A percentile compares a stretch with the other conserved stretches of the same genome.
Conservation (phyloP, 495 filamentous ascomycete species). For the Viridothelium virens region DNA sequence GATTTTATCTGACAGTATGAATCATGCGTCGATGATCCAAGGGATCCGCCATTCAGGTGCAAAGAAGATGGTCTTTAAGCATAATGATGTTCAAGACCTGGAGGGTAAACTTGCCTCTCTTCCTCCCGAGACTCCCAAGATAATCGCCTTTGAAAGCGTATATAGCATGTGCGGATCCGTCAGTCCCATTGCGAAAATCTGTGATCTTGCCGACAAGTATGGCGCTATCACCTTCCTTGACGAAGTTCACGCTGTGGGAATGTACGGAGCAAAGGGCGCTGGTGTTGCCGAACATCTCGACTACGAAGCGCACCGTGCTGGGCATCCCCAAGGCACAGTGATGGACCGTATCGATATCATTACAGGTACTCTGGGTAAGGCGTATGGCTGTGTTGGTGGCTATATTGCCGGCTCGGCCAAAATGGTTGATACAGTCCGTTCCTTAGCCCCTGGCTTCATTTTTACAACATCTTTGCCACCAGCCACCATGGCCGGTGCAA, state of each 20-base stretch:
- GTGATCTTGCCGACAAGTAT: constrained; percentile 93
- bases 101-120: constrained; percentile 85
- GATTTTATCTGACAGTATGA: constrained; percentile 87
- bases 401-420: constrained; percentile 88
- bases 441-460: constrained; percentile 94
- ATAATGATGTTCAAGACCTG: constrained; percentile 86
- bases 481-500: constrained; percentile 92
- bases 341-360: constrained; percentile 97
- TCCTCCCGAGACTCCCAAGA: constrained; percentile 78
- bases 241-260: constrained; percentile 96
- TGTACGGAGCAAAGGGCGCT: constrained; percentile 95
- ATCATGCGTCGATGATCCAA: constrained; percentile 99
- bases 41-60: constrained; percentile 95
- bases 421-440: constrained; percentile 91
- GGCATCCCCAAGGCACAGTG: constrained; percentile 70
- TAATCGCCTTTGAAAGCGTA: constrained; percentile 96
- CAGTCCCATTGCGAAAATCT: constrained; percentile 90
- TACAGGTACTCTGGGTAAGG: constrained; percentile 93
- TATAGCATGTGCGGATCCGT: constrained; percentile 99
- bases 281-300: constrained; percentile 97
- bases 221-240: constrained; percentile 95
- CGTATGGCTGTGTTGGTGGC: constrained; percentile 94
- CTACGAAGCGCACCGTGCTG: constrained; percentile 71
- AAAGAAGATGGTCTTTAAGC: constrained; percentile 96
- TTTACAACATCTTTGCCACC: constrained; percentile 96